These are phyloP conservation scores for Quillaja saponaria DNA, from an alignment of 306 rosid genomes.

Conservation along the genomic window DNA sequence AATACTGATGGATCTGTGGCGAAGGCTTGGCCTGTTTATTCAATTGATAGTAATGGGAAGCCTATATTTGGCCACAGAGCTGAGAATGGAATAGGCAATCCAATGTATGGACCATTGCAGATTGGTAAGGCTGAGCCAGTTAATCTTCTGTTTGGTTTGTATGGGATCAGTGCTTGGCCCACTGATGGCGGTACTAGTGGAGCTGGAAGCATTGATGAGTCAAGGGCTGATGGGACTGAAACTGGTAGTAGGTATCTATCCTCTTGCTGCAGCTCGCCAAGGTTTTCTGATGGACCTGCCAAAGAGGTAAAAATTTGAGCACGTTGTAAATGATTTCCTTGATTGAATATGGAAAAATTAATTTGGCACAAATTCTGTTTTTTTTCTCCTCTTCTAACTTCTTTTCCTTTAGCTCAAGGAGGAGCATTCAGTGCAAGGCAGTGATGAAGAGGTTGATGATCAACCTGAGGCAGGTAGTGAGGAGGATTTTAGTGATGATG, in stretches of 20 bases:
- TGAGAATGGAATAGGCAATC: slow-evolving; percentile 47
- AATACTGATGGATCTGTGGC: slow-evolving; percentile 95
- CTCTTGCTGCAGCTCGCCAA: slow-evolving; percentile 92
- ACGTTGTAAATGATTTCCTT: not conserved
- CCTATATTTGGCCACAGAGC: slow-evolving; percentile 53
- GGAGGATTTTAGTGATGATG: slow-evolving; percentile 78
- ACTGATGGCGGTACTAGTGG: slow-evolving; percentile 82
- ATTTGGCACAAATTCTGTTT: not conserved
- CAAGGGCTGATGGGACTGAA: slow-evolving; percentile 76
- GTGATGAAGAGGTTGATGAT: slow-evolving; percentile 92
- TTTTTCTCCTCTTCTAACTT: not conserved
- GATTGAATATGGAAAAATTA: slow-evolving; percentile 10
- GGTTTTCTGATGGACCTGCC: slow-evolving; percentile 66
- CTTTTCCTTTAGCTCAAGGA: slow-evolving; percentile 62
- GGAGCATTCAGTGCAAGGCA: slow-evolving; percentile 82
- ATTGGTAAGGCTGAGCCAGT: slow-evolving; percentile 79
- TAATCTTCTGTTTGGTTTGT: slow-evolving; percentile 94
- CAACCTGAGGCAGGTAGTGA: slow-evolving; percentile 74
- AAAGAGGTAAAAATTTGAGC: slow-evolving; percentile 67
- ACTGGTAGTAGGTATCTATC: slow-evolving; percentile 77
- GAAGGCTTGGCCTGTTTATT: slow-evolving; percentile 92
- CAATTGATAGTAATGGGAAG: slow-evolving; percentile 68
- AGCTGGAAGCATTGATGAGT: slow-evolving; percentile 91
- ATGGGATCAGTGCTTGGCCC: slow-evolving; percentile 97
- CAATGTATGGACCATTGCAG: slow-evolving; percentile 57